phyloP scores from a whole-genome alignment of 2,329 filamentous ascomycete genomes.

The Cladophialophora immunda region DNA sequence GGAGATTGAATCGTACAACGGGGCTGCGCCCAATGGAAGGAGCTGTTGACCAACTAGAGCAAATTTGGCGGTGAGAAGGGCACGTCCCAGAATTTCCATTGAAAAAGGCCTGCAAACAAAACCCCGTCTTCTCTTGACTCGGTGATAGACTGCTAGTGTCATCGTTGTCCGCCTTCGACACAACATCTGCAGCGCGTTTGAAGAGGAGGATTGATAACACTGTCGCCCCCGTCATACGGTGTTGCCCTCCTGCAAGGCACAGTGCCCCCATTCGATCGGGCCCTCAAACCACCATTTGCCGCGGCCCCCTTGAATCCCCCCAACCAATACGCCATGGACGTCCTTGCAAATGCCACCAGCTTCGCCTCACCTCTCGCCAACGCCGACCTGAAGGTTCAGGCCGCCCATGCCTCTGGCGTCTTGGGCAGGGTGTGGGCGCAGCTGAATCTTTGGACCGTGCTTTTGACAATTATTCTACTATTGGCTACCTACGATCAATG shows the following conservation, averaged over 20 bases:
- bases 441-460: slow-evolving; percentile 69
- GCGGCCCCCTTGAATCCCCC: slow-evolving; percentile 15
- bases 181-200: not conserved
- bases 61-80: slow-evolving; percentile 24
- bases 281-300: slow-evolving; percentile 16
- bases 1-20: not conserved
- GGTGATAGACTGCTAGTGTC: not conserved
- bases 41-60: slow-evolving; percentile 14
- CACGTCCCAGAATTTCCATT: slow-evolving; percentile 7
- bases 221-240: not conserved
- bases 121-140: not conserved
- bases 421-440: slow-evolving; percentile 34
- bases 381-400: slow-evolving; percentile 65
- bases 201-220: slow-evolving; percentile 8
- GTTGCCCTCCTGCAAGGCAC: slow-evolving; percentile 26
- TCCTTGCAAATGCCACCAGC: slow-evolving; percentile 67
- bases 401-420: slow-evolving; percentile 28
- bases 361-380: slow-evolving; percentile 75
- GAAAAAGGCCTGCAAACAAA: not conserved
- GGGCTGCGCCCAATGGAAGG: slow-evolving; percentile 11
- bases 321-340: slow-evolving; percentile 38
- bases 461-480: slow-evolving; percentile 74
- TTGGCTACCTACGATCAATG: slow-evolving; percentile 89
- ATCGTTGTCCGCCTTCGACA: not conserved
- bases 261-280: slow-evolving; percentile 34